Evolutionary conservation across 257 asterid genomes (phyloP).

Genomic region (Scutellaria baicalensis): DNA sequence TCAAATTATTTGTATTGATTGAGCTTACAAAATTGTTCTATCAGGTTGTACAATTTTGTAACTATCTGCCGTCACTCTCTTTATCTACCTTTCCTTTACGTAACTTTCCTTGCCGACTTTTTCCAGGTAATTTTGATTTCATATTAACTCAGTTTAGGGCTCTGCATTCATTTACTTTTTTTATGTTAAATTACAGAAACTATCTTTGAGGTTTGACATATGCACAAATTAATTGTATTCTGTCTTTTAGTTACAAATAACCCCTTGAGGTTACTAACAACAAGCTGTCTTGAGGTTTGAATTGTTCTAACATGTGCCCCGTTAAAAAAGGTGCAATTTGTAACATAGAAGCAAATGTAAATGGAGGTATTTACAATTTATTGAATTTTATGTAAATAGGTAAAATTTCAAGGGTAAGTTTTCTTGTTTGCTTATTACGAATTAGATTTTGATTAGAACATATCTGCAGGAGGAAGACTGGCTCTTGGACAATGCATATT

Average conservation of each 20-base stretch:
- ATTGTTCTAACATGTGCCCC: too few relatives aligned
- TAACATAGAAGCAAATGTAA: neutral
- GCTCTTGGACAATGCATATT: constrained; percentile 81
- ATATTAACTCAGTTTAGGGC: neutral
- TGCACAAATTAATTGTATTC: neutral
- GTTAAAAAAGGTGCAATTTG: neutral
- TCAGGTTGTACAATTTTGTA: constrained; percentile 63
- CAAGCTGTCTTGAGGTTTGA: too few relatives aligned
- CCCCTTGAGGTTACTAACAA: neutral
- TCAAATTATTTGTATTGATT: neutral
- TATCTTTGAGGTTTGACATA: neutral
- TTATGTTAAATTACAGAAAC: neutral
- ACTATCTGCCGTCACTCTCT: constrained; percentile 60
- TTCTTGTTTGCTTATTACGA: neutral
- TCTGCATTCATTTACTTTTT: neutral
- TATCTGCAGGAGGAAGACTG: constrained; percentile 79
- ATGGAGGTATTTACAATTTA: neutral
- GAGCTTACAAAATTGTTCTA: constrained; percentile 5
- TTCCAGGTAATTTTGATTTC: constrained; percentile 53
- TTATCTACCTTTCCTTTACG: constrained; percentile 68
- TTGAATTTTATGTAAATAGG: neutral
- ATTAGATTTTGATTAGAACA: neutral
- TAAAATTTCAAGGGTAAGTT: neutral
- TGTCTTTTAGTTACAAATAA: neutral
- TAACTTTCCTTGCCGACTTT: constrained; percentile 66